These are phyloP conservation scores for Cryptomeria japonica DNA, from an alignment of 75 land plant genomes.

Conservation along the genomic window DNA sequence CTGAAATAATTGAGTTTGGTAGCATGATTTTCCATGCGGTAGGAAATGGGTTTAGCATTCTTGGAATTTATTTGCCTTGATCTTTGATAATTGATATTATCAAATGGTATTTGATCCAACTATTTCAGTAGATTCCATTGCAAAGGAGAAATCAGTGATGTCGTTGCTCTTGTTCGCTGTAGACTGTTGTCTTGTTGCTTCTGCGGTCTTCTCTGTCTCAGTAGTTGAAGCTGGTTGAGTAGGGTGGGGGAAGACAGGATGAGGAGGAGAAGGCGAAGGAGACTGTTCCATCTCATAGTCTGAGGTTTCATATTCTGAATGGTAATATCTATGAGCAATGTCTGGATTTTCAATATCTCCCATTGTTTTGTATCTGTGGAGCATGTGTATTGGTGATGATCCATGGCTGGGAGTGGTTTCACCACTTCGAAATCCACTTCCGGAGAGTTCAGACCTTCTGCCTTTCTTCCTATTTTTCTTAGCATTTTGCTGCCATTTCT, in stretches of 20 bases:
- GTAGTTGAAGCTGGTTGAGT: background rate
- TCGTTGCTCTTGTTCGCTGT: background rate
- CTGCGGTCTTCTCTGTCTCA: background rate
- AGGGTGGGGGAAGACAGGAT: background rate
- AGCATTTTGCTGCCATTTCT: constrained; percentile 24
- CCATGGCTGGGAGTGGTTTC: background rate
- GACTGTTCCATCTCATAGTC: background rate
- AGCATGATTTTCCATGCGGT: background rate
- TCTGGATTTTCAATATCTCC: constrained; percentile 9
- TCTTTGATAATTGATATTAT: background rate
- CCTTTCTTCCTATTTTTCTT: background rate
- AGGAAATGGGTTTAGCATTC: background rate
- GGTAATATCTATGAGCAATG: background rate
- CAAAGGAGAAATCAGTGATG: constrained; percentile 2
- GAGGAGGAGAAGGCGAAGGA: background rate
- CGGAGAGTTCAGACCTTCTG: background rate
- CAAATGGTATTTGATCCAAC: background rate
- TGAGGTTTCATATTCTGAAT: background rate
- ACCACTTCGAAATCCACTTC: constrained; percentile 1
- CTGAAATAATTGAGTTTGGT: background rate
- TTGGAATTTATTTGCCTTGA: background rate
- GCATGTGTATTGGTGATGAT: background rate
- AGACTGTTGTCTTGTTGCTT: background rate
- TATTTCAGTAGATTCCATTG: background rate
- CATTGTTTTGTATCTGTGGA: constrained; percentile 8